These are phyloP conservation scores for Rickenella mellea DNA, from an alignment of 768 basidiomycete species.

Conservation along the genomic window DNA sequence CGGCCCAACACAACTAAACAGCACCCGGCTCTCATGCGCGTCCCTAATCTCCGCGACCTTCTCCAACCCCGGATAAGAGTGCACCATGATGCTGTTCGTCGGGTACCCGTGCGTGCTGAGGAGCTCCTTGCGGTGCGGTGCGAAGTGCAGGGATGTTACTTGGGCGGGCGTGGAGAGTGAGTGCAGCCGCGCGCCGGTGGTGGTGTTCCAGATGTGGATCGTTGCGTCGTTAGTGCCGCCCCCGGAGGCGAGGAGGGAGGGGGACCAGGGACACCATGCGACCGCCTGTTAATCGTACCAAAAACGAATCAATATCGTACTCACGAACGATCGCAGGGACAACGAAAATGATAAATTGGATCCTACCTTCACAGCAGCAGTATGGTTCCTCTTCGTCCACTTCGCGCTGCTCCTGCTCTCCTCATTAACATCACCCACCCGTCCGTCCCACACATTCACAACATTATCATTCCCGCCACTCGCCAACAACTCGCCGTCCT, in stretches of 20 bases:
- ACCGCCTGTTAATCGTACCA: slow-evolving; percentile 48
- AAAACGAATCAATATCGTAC: too few relatives aligned
- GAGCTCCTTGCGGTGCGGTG: slow-evolving; percentile 81
- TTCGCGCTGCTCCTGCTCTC: slow-evolving; percentile 49
- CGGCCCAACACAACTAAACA: slow-evolving; percentile 79
- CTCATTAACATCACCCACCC: slow-evolving; percentile 43
- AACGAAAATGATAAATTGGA: too few relatives aligned
- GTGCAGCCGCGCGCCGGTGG: slow-evolving; percentile 86
- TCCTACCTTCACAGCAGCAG: slow-evolving; percentile 69
- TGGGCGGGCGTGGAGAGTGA: slow-evolving; percentile 82
- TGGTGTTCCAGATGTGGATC: slow-evolving; percentile 85
- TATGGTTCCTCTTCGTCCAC: slow-evolving; percentile 89
- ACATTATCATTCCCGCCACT: slow-evolving; percentile 98
- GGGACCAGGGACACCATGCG: slow-evolving; percentile 97
- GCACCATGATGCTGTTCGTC: slow-evolving; percentile 72
- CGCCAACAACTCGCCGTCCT: slow-evolving; percentile 82
- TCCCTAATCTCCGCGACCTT: slow-evolving; percentile 81
- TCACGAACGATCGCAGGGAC: background rate
- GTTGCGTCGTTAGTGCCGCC: slow-evolving; percentile 93
- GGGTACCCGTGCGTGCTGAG: slow-evolving; percentile 93
- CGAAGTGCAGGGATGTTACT: slow-evolving; percentile 85
- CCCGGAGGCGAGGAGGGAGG: slow-evolving; percentile 81
- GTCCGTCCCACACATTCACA: slow-evolving; percentile 94
- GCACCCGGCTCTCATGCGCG: slow-evolving; percentile 86
- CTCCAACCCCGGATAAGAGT: slow-evolving; percentile 77